Evolutionary conservation across 176 grass and related monocot genomes (phyloP).

Genomic region (Oryza meyeriana): DNA sequence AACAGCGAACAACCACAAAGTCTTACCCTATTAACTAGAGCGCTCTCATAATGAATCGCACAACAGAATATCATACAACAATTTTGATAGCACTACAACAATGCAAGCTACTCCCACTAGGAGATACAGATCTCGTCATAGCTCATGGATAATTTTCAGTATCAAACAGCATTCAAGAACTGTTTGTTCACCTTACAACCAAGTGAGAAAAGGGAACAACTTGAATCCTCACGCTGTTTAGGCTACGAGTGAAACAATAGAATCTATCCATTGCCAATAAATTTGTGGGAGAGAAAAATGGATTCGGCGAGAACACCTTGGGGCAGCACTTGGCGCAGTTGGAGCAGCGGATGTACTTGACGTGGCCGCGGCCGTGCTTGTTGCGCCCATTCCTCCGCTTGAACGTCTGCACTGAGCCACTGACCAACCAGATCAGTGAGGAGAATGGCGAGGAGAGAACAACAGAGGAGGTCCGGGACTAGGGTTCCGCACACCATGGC

Average conservation of each 20-base stretch:
- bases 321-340: conserved; percentile 68
- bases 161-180: too few relatives aligned
- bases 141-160: neutral
- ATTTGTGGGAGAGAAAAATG: neutral
- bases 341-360: conserved; percentile 77
- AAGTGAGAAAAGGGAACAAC: neutral
- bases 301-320: conserved; percentile 19
- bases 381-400: conserved; percentile 78
- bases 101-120: neutral
- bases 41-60: neutral
- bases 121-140: neutral
- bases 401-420: conserved; percentile 41
- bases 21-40: neutral
- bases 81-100: neutral
- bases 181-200: too few relatives aligned
- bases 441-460: neutral
- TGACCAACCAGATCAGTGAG: neutral
- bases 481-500: conserved; percentile 31
- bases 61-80: neutral
- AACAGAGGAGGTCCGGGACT: neutral
- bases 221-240: too few relatives aligned
- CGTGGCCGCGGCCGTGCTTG: conserved; percentile 73
- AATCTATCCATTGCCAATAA: neutral
- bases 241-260: neutral
- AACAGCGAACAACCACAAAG: neutral